A percentile compares a stretch with the other conserved stretches of the same genome.
phyloP scores from a whole-genome alignment of 2,329 filamentous ascomycete genomes.

The Aschersonia sp. region DNA sequence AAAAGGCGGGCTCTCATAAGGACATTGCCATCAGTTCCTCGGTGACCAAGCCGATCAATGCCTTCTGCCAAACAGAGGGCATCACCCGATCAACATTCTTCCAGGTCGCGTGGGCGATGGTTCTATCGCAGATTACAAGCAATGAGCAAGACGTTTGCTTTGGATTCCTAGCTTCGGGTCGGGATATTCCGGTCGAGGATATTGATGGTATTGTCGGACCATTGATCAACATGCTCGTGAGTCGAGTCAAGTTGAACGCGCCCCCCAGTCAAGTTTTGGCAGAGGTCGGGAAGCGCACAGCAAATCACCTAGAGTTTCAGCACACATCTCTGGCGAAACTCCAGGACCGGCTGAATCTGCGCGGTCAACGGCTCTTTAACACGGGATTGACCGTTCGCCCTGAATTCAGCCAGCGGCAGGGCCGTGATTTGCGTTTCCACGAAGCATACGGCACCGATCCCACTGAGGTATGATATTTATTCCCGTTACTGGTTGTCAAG shows the following conservation, averaged over 20 bases:
- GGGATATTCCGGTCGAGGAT: constrained; percentile 32
- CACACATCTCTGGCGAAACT: not conserved
- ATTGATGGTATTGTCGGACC: constrained; percentile 33
- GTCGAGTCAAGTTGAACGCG: constrained; percentile 21
- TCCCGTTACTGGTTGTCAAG: not conserved
- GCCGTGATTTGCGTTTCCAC: not conserved
- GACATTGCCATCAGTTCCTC: not conserved
- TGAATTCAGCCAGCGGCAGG: not conserved
- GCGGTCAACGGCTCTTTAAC: not conserved
- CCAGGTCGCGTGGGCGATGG: constrained; percentile 26
- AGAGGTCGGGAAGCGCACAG: not conserved
- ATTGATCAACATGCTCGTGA: constrained; percentile 41
- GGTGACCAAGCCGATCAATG: not conserved
- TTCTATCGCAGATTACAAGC: constrained; percentile 25
- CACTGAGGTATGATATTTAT: not conserved
- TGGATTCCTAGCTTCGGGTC: constrained; percentile 36
- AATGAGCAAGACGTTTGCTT: constrained; percentile 31
- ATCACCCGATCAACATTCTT: constrained; percentile 17
- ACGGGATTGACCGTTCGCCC: not conserved
- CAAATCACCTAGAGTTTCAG: not conserved
- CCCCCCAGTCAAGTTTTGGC: not conserved
- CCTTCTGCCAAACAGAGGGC: not conserved
- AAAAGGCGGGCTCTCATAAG: not conserved
- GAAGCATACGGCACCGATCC: not conserved
- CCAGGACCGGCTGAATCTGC: not conserved